phyloP scores from a whole-genome alignment of 225 moss, liverwort and hornwort species.

The Bryum argenteum region DNA sequence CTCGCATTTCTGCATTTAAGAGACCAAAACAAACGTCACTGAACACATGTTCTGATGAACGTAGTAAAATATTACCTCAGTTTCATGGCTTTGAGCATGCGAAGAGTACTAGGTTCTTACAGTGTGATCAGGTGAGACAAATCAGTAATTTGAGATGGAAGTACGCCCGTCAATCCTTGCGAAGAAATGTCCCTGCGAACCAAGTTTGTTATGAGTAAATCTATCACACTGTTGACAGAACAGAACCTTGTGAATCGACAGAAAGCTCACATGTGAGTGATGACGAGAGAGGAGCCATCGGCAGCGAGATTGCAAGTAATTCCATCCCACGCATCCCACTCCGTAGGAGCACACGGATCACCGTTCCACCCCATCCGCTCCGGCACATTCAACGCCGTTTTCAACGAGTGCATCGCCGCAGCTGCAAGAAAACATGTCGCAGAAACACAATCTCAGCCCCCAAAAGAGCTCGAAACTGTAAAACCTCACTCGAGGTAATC shows the following conservation, averaged over 20 bases:
- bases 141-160: constrained; percentile 59
- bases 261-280: constrained; percentile 77
- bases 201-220: constrained; percentile 1
- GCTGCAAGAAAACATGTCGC: constrained; percentile 38
- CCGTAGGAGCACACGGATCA: constrained; percentile 88
- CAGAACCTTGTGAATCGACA: neutral
- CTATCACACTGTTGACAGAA: neutral
- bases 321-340: constrained; percentile 97
- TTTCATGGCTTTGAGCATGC: neutral
- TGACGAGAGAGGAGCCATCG: constrained; percentile 64
- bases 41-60: neutral
- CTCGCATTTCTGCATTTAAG: constrained; percentile 79
- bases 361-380: constrained; percentile 98
- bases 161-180: constrained; percentile 66
- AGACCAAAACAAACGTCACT: neutral
- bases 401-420: constrained; percentile 75
- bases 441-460: neutral
- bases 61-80: too few relatives aligned
- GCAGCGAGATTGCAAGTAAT: constrained; percentile 68
- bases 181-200: constrained; percentile 66
- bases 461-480: neutral
- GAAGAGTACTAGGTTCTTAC: constrained; percentile 43
- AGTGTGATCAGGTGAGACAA: constrained; percentile 64
- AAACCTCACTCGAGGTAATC: neutral
- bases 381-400: constrained; percentile 67